Evolutionary conservation across 2,329 filamentous ascomycete genomes (phyloP).

Genomic region (Aureobasidium sp.): DNA sequence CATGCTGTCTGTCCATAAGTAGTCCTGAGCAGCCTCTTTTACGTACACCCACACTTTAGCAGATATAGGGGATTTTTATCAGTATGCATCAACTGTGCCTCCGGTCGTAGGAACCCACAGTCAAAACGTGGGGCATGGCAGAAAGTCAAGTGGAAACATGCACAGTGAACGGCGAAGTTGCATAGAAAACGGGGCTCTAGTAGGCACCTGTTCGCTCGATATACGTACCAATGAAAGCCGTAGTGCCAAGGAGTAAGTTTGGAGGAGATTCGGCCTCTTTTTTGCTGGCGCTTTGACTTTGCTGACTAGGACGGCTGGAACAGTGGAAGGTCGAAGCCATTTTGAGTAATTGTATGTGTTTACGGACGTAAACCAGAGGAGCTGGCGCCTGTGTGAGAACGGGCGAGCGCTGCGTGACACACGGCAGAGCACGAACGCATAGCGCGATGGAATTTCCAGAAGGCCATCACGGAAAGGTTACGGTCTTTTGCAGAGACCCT

Average conservation of each 20-base stretch:
- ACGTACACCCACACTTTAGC: not conserved
- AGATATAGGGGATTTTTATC: not conserved
- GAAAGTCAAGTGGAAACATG: not conserved
- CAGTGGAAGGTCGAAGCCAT: not conserved
- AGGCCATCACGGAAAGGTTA: not conserved
- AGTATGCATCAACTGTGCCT: not conserved
- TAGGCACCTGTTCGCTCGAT: not conserved
- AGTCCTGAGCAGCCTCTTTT: not conserved
- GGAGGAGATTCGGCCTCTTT: not conserved
- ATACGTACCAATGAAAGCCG: not conserved
- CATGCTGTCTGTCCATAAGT: not conserved
- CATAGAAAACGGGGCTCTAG: constrained; percentile 1
- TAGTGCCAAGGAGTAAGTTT: constrained; percentile 2
- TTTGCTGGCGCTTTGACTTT: constrained; percentile 5
- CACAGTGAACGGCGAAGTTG: constrained; percentile 4
- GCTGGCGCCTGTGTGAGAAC: not conserved
- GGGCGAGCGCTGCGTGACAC: constrained; percentile 8
- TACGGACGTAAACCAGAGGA: not conserved
- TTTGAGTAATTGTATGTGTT: not conserved
- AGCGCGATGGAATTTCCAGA: not conserved
- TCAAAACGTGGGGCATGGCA: constrained; percentile 8
- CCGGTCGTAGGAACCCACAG: not conserved
- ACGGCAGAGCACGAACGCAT: not conserved
- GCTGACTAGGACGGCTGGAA: constrained; percentile 4
- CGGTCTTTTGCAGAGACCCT: not conserved